A percentile compares a stretch with the other conserved stretches of the same genome.
These are phyloP conservation scores for Plasmopara viticola DNA, from an alignment of 352 stramenopile genomes.

Conservation along the genomic window DNA sequence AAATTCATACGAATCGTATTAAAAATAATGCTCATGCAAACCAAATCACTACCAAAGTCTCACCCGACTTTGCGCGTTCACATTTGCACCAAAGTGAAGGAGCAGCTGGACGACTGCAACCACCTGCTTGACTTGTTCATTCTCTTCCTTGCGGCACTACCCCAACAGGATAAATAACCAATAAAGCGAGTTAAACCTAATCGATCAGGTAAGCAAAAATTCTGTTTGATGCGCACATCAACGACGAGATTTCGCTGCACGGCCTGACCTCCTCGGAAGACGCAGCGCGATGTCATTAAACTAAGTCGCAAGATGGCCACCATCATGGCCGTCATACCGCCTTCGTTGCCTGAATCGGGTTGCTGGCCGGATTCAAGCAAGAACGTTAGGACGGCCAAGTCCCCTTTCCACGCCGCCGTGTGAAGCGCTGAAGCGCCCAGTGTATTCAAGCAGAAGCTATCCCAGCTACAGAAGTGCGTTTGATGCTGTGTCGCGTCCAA, in stretches of 20 bases:
- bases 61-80: conserved; percentile 7
- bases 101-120: conserved; percentile 10
- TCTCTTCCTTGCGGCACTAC: conserved; percentile 21
- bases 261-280: conserved; percentile 10
- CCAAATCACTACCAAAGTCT: too few species aligned
- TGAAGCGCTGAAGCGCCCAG: conserved; percentile 24
- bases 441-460: conserved; percentile 14
- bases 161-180: too few species aligned
- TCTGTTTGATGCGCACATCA: conserved; percentile 11
- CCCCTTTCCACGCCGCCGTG: conserved; percentile 19
- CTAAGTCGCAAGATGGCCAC: conserved; percentile 20
- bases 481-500: not conserved
- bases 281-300: conserved; percentile 21
- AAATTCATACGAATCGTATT: too few species aligned
- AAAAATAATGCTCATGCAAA: too few species aligned
- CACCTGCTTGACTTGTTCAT: conserved; percentile 1
- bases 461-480: conserved; percentile 13
- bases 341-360: conserved; percentile 13
- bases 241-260: conserved; percentile 20
- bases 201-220: too few species aligned
- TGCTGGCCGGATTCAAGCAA: conserved; percentile 20
- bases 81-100: conserved; percentile 7
- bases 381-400: conserved; percentile 11
- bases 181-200: too few species aligned
- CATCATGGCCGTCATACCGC: conserved; percentile 23